A percentile compares a stretch with the other conserved stretches of the same genome.
phyloP scores from a whole-genome alignment of 202 grass and related monocot species.

The Setaria viridis region DNA sequence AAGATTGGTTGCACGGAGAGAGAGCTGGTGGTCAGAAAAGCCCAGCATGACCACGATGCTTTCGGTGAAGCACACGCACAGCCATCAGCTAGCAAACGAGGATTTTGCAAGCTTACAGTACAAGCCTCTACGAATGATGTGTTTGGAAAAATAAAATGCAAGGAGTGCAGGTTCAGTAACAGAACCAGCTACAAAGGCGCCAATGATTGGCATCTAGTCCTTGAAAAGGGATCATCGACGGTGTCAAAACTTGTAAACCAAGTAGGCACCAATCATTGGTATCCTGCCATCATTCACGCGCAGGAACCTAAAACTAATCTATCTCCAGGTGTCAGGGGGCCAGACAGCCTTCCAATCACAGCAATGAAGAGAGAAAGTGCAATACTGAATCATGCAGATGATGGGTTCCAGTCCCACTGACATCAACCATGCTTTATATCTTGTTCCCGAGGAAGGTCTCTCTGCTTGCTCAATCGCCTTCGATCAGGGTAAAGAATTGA shows the following conservation, averaged over 20 bases:
- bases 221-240: conserved; percentile 13
- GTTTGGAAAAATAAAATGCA: neutral
- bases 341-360: conserved; percentile 33
- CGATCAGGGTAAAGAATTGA: neutral
- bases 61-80: neutral
- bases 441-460: neutral
- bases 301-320: conserved; percentile 28
- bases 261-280: conserved; percentile 49
- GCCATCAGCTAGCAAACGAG: neutral
- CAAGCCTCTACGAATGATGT: conserved; percentile 24
- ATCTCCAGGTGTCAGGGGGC: conserved; percentile 6
- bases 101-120: neutral
- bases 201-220: conserved; percentile 29
- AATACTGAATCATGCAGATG: conserved; percentile 19
- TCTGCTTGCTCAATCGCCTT: neutral
- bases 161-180: conserved; percentile 15
- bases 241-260: conserved; percentile 51
- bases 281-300: conserved; percentile 45
- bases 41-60: neutral
- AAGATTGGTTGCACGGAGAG: neutral
- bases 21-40: neutral
- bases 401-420: conserved; percentile 16
- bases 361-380: neutral
- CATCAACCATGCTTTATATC: neutral
- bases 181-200: conserved; percentile 24